Percentiles rank a stretch among this genome's conserved stretches.
Conservation (phyloP, 2,329 filamentous ascomycete species). For the Fusarium udum region DNA sequence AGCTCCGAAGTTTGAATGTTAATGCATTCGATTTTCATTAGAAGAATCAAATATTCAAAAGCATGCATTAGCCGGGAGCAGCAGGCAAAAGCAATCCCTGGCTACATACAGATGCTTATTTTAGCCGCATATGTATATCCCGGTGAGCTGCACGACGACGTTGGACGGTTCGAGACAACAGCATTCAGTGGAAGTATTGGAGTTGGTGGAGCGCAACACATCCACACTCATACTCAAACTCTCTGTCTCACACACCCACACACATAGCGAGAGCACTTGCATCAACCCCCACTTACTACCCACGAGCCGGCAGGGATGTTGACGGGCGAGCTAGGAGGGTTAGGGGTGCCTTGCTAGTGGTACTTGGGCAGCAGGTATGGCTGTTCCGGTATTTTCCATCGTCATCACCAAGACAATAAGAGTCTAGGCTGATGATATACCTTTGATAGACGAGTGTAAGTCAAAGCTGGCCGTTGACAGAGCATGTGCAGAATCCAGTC, state of each 20-base stretch:
- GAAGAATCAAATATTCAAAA: slow-evolving; percentile 39
- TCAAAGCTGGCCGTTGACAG: not conserved
- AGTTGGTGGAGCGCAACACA: slow-evolving; percentile 25
- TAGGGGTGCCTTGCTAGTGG: slow-evolving; percentile 7
- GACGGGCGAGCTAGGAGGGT: slow-evolving; percentile 20
- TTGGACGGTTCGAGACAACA: slow-evolving; percentile 36
- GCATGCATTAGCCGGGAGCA: slow-evolving; percentile 19
- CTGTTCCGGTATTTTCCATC: slow-evolving; percentile 40
- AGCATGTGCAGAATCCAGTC: not conserved
- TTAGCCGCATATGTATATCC: slow-evolving; percentile 39
- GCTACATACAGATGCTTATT: slow-evolving; percentile 40
- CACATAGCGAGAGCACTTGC: slow-evolving; percentile 33
- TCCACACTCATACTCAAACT: slow-evolving; percentile 6
- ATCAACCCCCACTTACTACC: slow-evolving; percentile 42
- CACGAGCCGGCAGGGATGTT: slow-evolving; percentile 39
- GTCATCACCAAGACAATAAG: slow-evolving; percentile 6
- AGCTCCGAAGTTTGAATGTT: not conserved
- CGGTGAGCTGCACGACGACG: slow-evolving; percentile 26
- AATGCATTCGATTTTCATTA: slow-evolving; percentile 33
- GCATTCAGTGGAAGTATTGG: slow-evolving; percentile 20
- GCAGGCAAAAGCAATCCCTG: slow-evolving; percentile 30
- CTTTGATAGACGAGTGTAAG: not conserved
- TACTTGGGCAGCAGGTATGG: slow-evolving; percentile 21
- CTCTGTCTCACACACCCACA: not conserved
- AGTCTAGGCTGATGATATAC: not conserved